Conservation (phyloP, 2,329 filamentous ascomycete species). For the Trichoderma sp. region DNA sequence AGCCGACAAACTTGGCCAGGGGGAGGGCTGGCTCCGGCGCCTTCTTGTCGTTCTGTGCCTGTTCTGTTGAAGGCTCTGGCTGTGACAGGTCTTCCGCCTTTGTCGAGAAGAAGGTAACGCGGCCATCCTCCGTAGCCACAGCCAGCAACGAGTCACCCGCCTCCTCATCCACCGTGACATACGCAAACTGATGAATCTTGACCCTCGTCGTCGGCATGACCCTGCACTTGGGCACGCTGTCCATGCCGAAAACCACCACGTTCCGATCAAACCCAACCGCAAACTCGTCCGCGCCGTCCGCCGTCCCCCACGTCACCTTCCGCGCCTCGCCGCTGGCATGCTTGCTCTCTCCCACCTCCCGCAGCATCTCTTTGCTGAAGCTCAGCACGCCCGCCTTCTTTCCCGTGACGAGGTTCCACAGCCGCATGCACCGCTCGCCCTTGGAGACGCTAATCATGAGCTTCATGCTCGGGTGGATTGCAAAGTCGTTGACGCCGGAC, state of each 20-base stretch:
- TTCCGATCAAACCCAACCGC: slow-evolving; percentile 88
- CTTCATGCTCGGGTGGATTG: slow-evolving; percentile 94
- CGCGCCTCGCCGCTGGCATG: slow-evolving; percentile 80
- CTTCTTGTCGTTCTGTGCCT: slow-evolving; percentile 38
- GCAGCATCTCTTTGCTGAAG: slow-evolving; percentile 73
- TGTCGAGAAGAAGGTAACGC: slow-evolving; percentile 81
- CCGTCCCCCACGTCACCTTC: slow-evolving; percentile 75
- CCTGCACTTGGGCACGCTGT: slow-evolving; percentile 77
- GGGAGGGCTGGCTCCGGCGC: slow-evolving; percentile 45
- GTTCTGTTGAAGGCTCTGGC: slow-evolving; percentile 24
- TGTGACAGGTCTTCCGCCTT: slow-evolving; percentile 50
- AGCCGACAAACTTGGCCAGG: slow-evolving; percentile 69
- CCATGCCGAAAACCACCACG: slow-evolving; percentile 81
- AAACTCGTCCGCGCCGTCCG: slow-evolving; percentile 76
- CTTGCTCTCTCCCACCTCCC: slow-evolving; percentile 74
- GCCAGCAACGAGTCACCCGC: slow-evolving; percentile 59
- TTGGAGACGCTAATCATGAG: slow-evolving; percentile 91
- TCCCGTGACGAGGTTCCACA: slow-evolving; percentile 96
- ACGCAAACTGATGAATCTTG: slow-evolving; percentile 82
- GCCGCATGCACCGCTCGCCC: slow-evolving; percentile 85
- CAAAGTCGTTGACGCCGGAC: slow-evolving; percentile 91
- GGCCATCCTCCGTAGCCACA: slow-evolving; percentile 87
- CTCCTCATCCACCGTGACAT: slow-evolving; percentile 59
- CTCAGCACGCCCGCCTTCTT: slow-evolving; percentile 93
- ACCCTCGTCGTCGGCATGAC: slow-evolving; percentile 68